Evolutionary conservation across 2,329 filamentous ascomycete genomes (phyloP).

Genomic region (Calonectria honghensis): DNA sequence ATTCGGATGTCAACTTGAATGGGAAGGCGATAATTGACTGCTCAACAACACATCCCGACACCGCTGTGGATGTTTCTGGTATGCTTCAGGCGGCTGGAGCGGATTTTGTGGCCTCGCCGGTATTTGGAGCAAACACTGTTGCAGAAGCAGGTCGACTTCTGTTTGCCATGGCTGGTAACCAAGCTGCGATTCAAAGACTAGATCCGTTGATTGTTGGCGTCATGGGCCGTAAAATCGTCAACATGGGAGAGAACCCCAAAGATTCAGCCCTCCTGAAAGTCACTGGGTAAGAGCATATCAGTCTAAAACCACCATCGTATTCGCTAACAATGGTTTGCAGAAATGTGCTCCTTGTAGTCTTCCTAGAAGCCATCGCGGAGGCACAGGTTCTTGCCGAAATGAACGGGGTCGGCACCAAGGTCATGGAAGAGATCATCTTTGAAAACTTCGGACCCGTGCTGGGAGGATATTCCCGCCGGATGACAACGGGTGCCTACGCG

Average conservation of each 20-base stretch:
- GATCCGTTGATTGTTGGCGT: conserved; percentile 2
- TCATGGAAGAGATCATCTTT: conserved; percentile 20
- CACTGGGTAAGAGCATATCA: background rate
- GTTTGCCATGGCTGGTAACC: conserved; percentile 9
- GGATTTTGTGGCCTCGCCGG: background rate
- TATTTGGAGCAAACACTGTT: conserved; percentile 12
- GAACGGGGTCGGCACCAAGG: conserved; percentile 7
- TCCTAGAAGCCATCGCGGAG: conserved; percentile 6
- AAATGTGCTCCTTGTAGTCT: conserved; percentile 4
- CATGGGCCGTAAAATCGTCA: conserved; percentile 9
- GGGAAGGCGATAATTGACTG: conserved; percentile 9
- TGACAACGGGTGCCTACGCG: conserved; percentile 19
- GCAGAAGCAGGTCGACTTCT: conserved; percentile 8
- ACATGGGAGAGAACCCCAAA: conserved; percentile 12
- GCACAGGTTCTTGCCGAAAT: conserved; percentile 4
- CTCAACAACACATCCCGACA: conserved; percentile 14
- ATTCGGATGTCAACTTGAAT: background rate
- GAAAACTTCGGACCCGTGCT: conserved; percentile 10
- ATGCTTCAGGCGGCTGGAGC: background rate
- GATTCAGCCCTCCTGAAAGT: conserved; percentile 14
- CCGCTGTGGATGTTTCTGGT: background rate
- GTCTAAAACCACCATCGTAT: too few species aligned
- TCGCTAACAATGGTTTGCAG: background rate
- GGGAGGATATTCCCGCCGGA: conserved; percentile 4
- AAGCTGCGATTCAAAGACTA: conserved; percentile 8